Evolutionary conservation across 1,284 basidiomycete species (phyloP).

Genomic region (Mycosarcoma mackinlayi): DNA sequence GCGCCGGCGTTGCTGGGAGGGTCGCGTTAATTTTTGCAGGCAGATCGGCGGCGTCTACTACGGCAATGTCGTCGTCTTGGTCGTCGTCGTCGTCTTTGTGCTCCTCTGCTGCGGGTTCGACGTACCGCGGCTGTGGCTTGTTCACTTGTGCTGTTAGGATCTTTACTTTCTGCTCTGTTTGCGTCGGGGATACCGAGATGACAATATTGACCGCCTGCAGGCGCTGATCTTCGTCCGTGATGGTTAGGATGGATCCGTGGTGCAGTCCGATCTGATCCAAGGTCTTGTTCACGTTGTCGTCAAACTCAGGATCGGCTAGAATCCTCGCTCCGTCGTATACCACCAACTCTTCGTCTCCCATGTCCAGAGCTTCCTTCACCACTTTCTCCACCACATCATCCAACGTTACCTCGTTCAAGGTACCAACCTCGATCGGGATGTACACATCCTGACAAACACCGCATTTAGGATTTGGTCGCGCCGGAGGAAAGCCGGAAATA

Average conservation of each 20-base stretch:
- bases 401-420: constrained; percentile 79
- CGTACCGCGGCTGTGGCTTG: constrained; percentile 10
- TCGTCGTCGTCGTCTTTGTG: constrained; percentile 4
- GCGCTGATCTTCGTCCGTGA: constrained; percentile 81
- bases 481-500: constrained; percentile 31
- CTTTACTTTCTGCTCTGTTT: constrained; percentile 8
- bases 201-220: constrained; percentile 53
- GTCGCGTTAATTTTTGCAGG: neutral
- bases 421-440: constrained; percentile 72
- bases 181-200: constrained; percentile 18
- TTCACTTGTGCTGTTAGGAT: constrained; percentile 8
- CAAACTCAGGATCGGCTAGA: constrained; percentile 87
- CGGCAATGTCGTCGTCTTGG: constrained; percentile 1
- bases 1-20: neutral
- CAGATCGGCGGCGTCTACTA: constrained; percentile 1
- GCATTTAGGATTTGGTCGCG: constrained; percentile 71
- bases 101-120: neutral
- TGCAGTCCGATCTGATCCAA: constrained; percentile 76
- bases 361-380: constrained; percentile 71
- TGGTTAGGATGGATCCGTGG: constrained; percentile 82
- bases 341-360: constrained; percentile 66
- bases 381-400: constrained; percentile 76
- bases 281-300: constrained; percentile 81
- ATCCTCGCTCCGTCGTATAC: constrained; percentile 82
- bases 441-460: constrained; percentile 89